Evolutionary conservation across 2,329 filamentous ascomycete genomes (phyloP).

Genomic region (Cladobotryum protrusum): DNA sequence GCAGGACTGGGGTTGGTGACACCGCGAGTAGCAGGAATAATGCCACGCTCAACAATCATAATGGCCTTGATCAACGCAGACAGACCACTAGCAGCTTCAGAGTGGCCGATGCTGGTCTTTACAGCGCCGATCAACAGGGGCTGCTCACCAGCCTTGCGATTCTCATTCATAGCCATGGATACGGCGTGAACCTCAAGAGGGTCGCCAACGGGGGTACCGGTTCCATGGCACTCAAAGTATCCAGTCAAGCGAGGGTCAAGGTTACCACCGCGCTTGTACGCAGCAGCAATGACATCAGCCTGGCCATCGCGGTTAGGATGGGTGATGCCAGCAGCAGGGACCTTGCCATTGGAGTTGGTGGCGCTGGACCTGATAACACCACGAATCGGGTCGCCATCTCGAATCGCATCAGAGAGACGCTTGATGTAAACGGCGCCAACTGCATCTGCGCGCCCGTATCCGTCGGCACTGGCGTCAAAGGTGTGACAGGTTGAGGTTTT

Average conservation of each 20-base stretch:
- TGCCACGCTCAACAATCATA: slow-evolving; percentile 17
- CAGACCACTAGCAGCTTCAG: slow-evolving; percentile 18
- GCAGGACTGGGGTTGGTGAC: slow-evolving; percentile 3
- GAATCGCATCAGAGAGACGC: slow-evolving; percentile 22
- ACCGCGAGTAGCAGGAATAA: neutral
- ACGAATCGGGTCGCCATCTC: slow-evolving; percentile 18
- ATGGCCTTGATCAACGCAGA: slow-evolving; percentile 19
- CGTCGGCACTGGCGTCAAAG: slow-evolving; percentile 28
- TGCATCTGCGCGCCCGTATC: slow-evolving; percentile 29
- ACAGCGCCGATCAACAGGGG: slow-evolving; percentile 14
- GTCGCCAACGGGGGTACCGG: slow-evolving; percentile 47
- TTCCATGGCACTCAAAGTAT: slow-evolving; percentile 44
- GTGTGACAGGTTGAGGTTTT: slow-evolving; percentile 23
- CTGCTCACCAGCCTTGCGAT: too few relatives aligned
- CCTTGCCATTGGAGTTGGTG: slow-evolving; percentile 18
- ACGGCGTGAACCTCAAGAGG: slow-evolving; percentile 45
- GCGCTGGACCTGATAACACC: slow-evolving; percentile 18
- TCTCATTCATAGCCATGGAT: slow-evolving; percentile 14
- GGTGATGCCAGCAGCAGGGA: slow-evolving; percentile 17
- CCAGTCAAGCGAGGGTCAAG: slow-evolving; percentile 15
- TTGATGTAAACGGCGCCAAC: slow-evolving; percentile 27
- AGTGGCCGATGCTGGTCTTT: slow-evolving; percentile 23
- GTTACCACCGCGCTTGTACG: slow-evolving; percentile 8
- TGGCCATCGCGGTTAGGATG: slow-evolving; percentile 18
- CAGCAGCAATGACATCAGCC: slow-evolving; percentile 30